Evolutionary conservation across 805 yeast genomes (phyloP), one percentile per base, ranked within the genome.

Genomic region (Saccharomycopsis babjevae): DNA sequence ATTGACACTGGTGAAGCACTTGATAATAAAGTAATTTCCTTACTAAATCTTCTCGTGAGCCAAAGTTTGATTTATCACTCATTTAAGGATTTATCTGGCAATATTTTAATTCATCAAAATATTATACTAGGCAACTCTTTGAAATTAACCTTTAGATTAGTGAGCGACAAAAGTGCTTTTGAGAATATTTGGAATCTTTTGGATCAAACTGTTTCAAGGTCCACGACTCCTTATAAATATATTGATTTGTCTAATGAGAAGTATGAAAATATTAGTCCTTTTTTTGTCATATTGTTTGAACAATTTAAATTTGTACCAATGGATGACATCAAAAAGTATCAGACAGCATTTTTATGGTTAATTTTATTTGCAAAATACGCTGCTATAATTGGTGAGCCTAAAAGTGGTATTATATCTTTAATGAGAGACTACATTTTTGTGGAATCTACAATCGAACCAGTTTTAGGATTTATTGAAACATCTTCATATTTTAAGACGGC

Each of bases 151-250:
- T 59, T 30, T 22, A 56, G 36, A n/a, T 34, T 60, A 5, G 25
- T 62, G 1, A 65, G 66, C 1, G 65, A 59, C 5, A 57, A 52
- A 5, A 60, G 62, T 2, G 62, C 63, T 42, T 38, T 70, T 34
- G 68, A 66, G 0, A 73, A 74, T 43, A 68, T 90, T 1, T 86
- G 89, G 86, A 74, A 74, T 11, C 70, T 89, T 36, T 64, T 93
- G 6, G 97, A 93, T 68, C 94, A 92, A 70, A 75, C 89, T 0
- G 77, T 90, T 36, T 77, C 89, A 0, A 79, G 97, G 64, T 78
- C 85, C 63, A 79, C 86, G 42, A 73, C 90, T 0, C 97, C 98
- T 0, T 94, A 87, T 73, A 90, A 88, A 68, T 93, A 91, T 67
- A 79, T 89, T 59, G 97, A 93, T 68, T 64, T 71, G 58, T 77